Base-by-base conservation (phyloP, 116 monocot species). In the Dioscorea cayenensis region DNA sequence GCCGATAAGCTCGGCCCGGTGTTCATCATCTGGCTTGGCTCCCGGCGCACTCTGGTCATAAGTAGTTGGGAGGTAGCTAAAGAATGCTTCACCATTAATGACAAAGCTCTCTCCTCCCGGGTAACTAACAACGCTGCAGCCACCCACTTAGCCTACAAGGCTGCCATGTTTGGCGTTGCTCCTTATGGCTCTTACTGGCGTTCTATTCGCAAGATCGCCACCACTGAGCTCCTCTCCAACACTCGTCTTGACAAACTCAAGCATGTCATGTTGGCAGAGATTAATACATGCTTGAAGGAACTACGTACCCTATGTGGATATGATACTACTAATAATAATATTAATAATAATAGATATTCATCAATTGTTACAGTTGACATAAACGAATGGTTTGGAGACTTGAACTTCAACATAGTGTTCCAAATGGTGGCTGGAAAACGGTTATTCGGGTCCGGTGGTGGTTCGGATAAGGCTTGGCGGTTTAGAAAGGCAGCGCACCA, bases 391-490 rank as follows among this genome's bases (percentile, higher is more conserved):
- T 43, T 79, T n/a, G 79, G 66, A 6, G 67, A 72, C 22, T 37
- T 76, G 23, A 66, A 70, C 19, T 81, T 69, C 69, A 78, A 79
- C 67, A 68, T 75, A 5, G 75, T 78, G 12, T 69, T 78, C 22
- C 70, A 66, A 32, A 66, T 78, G 6, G 73, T 85, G 29, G 81
- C 75, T 17, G 81, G 82, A 0, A 76, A 73, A 67, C 52, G 68
- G 14, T 78, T 72, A 68, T 65, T 65, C 36, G 52, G n/a, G n/a
- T 28, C 36, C n/a, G 64, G 14, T 21, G 36, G n/a, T 4, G 74
- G 66, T 2, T 28, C 48, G 27, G 80, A 75, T 35, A 66, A 71
- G 65, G 70, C 72, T 36, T 69, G 69, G 80, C 36, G 77, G 38
- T 80, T 84, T 49, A 69, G 74, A 28, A 64, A 64, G 23, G 77